These are phyloP conservation scores for Diplotaxis tenuifolia DNA, from an alignment of 345 rosid species.

Conservation along the genomic window DNA sequence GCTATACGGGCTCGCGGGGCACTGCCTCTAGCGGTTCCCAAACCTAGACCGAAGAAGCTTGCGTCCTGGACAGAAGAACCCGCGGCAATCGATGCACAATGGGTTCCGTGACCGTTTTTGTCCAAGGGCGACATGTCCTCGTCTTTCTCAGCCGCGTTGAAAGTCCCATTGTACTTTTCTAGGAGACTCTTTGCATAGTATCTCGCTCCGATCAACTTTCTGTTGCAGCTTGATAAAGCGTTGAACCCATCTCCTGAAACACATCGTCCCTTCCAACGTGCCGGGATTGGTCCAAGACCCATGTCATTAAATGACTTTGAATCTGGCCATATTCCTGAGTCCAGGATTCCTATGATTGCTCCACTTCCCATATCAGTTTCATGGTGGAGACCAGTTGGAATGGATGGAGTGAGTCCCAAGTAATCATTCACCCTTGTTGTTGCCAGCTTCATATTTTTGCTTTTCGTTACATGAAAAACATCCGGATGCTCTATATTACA, in stretches of 20 bases:
- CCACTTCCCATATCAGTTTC: conserved; percentile 63
- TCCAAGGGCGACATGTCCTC: conserved; percentile 54
- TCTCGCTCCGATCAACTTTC: conserved; percentile 48
- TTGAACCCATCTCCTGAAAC: conserved; percentile 39
- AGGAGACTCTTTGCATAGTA: conserved; percentile 43
- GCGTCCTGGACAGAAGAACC: conserved; percentile 50
- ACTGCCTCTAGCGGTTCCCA: conserved; percentile 60
- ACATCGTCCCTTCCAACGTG: conserved; percentile 56
- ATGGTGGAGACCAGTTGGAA: conserved; percentile 42
- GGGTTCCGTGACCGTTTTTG: conserved; percentile 58
- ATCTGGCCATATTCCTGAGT: conserved; percentile 57
- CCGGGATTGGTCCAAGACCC: conserved; percentile 49
- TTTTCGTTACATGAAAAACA: conserved; percentile 54
- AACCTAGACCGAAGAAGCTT: conserved; percentile 40
- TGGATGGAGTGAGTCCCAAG: conserved; percentile 50
- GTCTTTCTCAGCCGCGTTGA: not conserved
- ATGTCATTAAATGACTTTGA: conserved; percentile 43
- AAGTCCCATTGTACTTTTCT: conserved; percentile 2
- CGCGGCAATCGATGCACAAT: conserved; percentile 61
- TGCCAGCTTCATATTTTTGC: conserved; percentile 50
- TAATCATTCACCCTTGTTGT: conserved; percentile 70
- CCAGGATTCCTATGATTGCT: conserved; percentile 58
- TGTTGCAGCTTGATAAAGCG: conserved; percentile 42
- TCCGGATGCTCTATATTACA: conserved; percentile 48
- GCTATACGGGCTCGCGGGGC: conserved; percentile 65